Evolutionary conservation across 2,329 filamentous ascomycete genomes (phyloP).

Genomic region (Colletotrichum trifolii): DNA sequence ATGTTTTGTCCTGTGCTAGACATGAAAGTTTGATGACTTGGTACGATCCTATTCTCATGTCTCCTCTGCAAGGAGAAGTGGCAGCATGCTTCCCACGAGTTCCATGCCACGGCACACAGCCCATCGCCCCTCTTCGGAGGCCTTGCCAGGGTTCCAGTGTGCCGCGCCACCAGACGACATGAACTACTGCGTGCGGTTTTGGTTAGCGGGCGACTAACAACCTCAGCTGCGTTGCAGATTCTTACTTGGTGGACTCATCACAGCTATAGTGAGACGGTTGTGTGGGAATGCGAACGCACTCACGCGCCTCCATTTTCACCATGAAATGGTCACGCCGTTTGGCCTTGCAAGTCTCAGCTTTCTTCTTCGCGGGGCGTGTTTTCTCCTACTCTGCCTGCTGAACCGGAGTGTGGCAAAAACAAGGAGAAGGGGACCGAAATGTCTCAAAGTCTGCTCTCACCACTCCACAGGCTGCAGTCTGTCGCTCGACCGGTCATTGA

Average conservation of each 20-base stretch:
- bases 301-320: slow-evolving; percentile 5
- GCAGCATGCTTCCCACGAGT: no score
- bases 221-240: no score
- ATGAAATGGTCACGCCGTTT: neutral
- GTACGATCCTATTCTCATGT: no score
- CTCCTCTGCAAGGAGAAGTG: no score
- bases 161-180: slow-evolving; percentile 18
- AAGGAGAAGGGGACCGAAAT: no score
- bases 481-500: no score
- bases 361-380: slow-evolving; percentile 30
- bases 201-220: neutral
- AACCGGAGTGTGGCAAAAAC: slow-evolving; percentile 10
- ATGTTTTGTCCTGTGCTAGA: no score
- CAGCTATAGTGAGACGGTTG: slow-evolving; percentile 10
- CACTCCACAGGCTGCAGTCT: no score
- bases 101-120: no score
- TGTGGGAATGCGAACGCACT: slow-evolving; percentile 21
- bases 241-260: no score
- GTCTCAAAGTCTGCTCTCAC: no score
- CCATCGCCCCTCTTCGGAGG: neutral
- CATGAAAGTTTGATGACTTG: no score
- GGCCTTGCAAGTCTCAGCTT: slow-evolving; percentile 30
- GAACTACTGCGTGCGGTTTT: neutral
- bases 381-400: slow-evolving; percentile 11
- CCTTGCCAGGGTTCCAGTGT: slow-evolving; percentile 8